phyloP scores from a whole-genome alignment of 164 flowering plant species.

The Aristolochia contorta region DNA sequence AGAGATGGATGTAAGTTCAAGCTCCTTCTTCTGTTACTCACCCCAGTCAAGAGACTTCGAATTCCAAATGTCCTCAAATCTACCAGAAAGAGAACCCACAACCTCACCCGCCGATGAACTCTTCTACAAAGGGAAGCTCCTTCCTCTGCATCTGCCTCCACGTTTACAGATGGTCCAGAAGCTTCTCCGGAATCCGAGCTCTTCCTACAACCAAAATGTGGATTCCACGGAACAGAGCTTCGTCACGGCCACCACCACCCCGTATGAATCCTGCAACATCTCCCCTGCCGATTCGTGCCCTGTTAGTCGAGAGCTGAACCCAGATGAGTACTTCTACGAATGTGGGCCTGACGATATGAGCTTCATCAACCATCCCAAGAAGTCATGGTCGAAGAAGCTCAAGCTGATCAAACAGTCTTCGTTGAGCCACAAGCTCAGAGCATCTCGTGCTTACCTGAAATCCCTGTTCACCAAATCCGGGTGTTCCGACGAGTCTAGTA shows the following conservation, averaged over 20 bases:
- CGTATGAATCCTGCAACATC: slow-evolving; percentile 43
- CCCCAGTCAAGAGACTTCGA: slow-evolving; percentile 58
- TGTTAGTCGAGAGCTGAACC: slow-evolving; percentile 49
- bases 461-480: slow-evolving; percentile 56
- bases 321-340: slow-evolving; percentile 54
- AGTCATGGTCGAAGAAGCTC: slow-evolving; percentile 48
- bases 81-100: slow-evolving; percentile 23
- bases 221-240: slow-evolving; percentile 12
- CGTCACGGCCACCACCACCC: slow-evolving; percentile 19
- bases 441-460: slow-evolving; percentile 53
- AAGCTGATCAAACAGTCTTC: slow-evolving; percentile 43
- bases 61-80: slow-evolving; percentile 54
- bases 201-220: slow-evolving; percentile 8
- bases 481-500: slow-evolving; percentile 30
- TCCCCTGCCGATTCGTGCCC: slow-evolving; percentile 62
- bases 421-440: slow-evolving; percentile 45
- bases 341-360: slow-evolving; percentile 24
- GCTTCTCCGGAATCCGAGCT: slow-evolving; percentile 33
- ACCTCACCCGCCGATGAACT: slow-evolving; percentile 87
- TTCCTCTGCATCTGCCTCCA: slow-evolving; percentile 85
- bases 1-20: slow-evolving; percentile 65
- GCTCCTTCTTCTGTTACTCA: slow-evolving; percentile 20
- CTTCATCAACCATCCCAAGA: slow-evolving; percentile 25
- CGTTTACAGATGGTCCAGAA: slow-evolving; percentile 67
- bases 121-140: slow-evolving; percentile 84